A percentile compares a stretch with the other conserved stretches of the same genome.
These are phyloP conservation scores for Geotrichum siamense DNA, from an alignment of 1,139 yeast species.

Conservation along the genomic window DNA sequence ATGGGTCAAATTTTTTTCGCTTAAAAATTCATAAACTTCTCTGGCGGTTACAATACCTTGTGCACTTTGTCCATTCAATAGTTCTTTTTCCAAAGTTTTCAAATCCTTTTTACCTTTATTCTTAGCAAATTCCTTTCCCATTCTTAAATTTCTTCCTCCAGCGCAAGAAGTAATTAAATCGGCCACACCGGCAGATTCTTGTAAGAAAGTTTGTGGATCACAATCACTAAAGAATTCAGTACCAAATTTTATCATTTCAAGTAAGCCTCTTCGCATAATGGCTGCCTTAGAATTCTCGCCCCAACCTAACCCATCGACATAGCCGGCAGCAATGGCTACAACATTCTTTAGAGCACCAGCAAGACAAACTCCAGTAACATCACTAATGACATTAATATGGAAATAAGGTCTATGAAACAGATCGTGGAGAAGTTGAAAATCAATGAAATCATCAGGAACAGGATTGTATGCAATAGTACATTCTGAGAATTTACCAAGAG, in stretches of 20 bases:
- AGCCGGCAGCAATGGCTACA: conserved; percentile 88
- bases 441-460: conserved; percentile 57
- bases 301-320: conserved; percentile 95
- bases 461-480: conserved; percentile 81
- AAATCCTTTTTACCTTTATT: conserved; percentile 59
- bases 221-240: conserved; percentile 64
- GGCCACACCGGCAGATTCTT: conserved; percentile 93
- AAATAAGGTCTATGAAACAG: conserved; percentile 92
- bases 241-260: conserved; percentile 83
- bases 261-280: conserved; percentile 84
- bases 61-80: conserved; percentile 88
- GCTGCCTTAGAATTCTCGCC: conserved; percentile 98
- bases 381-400: conserved; percentile 84
- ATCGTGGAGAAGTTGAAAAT: conserved; percentile 56
- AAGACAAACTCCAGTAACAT: conserved; percentile 87
- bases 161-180: conserved; percentile 94
- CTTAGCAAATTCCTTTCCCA: conserved; percentile 59
- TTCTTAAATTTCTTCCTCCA: conserved; percentile 91
- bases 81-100: conserved; percentile 68
- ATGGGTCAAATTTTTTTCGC: conserved; percentile 48
- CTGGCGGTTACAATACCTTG: conserved; percentile 86
- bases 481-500: conserved; percentile 87
- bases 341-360: conserved; percentile 95
- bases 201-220: conserved; percentile 70
- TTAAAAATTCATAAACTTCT: conserved; percentile 82